Evolutionary conservation across 192 early-diverging fungal genomes (phyloP).

Genomic region (Thamnidium elegans): DNA sequence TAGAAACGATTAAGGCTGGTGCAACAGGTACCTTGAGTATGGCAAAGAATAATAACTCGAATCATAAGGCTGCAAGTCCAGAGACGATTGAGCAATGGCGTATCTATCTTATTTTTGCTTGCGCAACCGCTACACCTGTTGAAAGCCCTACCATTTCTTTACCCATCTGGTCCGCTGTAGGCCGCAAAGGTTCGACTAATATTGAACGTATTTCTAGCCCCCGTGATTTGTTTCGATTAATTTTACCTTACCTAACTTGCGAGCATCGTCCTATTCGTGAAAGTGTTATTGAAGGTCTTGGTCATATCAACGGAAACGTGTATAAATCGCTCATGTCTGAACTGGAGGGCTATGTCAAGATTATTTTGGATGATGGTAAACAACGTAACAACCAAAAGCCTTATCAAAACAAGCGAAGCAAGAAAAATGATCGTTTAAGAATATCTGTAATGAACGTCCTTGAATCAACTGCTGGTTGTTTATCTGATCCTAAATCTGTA

Average conservation of each 20-base stretch:
- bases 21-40: conserved; percentile 50
- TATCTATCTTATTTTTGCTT: conserved; percentile 68
- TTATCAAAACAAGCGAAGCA: conserved; percentile 54
- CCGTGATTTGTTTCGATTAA: conserved; percentile 60
- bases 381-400: conserved; percentile 48
- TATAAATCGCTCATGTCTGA: conserved; percentile 71
- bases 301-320: conserved; percentile 58
- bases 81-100: conserved; percentile 77
- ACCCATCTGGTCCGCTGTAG: conserved; percentile 32
- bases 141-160: conserved; percentile 31
- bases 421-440: conserved; percentile 66
- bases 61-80: conserved; percentile 42
- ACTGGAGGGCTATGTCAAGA: conserved; percentile 55
- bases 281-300: conserved; percentile 61
- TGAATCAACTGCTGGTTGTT: conserved; percentile 64
- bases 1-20: conserved; percentile 49
- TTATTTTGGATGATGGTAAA: conserved; percentile 62
- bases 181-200: conserved; percentile 42
- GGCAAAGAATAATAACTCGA: conserved; percentile 37
- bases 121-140: conserved; percentile 55
- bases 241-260: conserved; percentile 62
- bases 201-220: conserved; percentile 51
- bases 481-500: conserved; percentile 53
- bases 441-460: conserved; percentile 72
- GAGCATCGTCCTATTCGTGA: conserved; percentile 67